Percentiles rank a stretch among this genome's conserved stretches.
Conservation (phyloP, 1,139 yeast genomes). For the Pichia sp. region DNA sequence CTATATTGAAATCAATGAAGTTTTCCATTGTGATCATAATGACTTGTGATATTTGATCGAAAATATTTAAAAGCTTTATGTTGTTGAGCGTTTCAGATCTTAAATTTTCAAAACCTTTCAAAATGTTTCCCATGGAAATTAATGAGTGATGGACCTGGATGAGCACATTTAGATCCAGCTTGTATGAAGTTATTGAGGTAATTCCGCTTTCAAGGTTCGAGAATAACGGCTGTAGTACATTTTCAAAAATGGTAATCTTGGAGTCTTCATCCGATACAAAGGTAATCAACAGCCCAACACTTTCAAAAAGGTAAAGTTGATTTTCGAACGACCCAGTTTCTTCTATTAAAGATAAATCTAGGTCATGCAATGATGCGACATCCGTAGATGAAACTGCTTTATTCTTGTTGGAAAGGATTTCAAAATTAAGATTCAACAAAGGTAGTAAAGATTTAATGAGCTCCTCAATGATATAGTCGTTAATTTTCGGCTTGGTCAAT, state of each 20-base stretch:
- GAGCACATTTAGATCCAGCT: conserved; percentile 42
- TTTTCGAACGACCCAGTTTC: conserved; percentile 62
- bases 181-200: conserved; percentile 33
- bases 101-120: conserved; percentile 67
- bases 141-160: conserved; percentile 82
- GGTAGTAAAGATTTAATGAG: conserved; percentile 38
- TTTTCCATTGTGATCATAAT: conserved; percentile 79
- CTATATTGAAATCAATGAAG: conserved; percentile 58
- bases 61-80: conserved; percentile 27
- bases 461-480: conserved; percentile 46
- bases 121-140: conserved; percentile 86
- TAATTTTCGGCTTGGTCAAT: conserved; percentile 62
- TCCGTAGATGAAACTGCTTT: conserved; percentile 12
- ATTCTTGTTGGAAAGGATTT: conserved; percentile 22
- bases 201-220: conserved; percentile 66
- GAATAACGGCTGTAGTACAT: conserved; percentile 74
- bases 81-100: conserved; percentile 23
- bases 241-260: conserved; percentile 51
- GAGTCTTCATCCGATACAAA: conserved; percentile 38
- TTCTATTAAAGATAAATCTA: conserved; percentile 42
- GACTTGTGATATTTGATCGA: conserved; percentile 53
- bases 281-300: conserved; percentile 64
- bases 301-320: conserved; percentile 80
- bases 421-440: conserved; percentile 26
- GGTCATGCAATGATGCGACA: conserved; percentile 13